Percentiles rank a stretch among this genome's conserved stretches.
These are phyloP conservation scores for Ophiostoma perfectum DNA, from an alignment of 2,329 filamentous ascomycete species.

Conservation along the genomic window DNA sequence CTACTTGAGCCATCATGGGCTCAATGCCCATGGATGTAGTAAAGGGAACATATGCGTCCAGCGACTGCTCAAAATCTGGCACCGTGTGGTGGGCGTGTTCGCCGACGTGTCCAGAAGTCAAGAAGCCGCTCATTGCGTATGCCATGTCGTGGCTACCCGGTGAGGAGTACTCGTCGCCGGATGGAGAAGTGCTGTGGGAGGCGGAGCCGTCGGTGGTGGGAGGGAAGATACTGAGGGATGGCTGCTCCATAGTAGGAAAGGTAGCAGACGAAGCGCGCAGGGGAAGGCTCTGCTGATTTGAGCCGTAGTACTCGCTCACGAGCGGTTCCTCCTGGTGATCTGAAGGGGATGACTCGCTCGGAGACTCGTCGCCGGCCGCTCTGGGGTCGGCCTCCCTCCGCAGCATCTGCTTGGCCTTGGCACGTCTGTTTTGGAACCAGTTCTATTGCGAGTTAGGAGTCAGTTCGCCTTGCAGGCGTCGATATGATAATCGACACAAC, in stretches of 20 bases:
- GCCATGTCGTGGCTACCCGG: slow-evolving; percentile 17
- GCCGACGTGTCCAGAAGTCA: background rate
- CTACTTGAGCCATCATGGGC: slow-evolving; percentile 22
- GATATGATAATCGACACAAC: too few relatives aligned
- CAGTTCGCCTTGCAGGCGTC: background rate
- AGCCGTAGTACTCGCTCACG: slow-evolving; percentile 34
- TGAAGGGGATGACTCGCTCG: slow-evolving; percentile 35
- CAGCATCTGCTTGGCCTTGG: slow-evolving; percentile 60
- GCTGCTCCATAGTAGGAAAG: slow-evolving; percentile 31
- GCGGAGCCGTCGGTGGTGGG: background rate
- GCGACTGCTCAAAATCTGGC: background rate
- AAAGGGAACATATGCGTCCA: slow-evolving; percentile 16
- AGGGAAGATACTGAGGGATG: slow-evolving; percentile 14
- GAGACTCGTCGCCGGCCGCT: slow-evolving; percentile 37
- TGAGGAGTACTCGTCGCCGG: slow-evolving; percentile 27
- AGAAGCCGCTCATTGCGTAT: background rate
- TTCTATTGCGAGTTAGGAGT: slow-evolving; percentile 43
- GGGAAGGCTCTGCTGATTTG: slow-evolving; percentile 33
- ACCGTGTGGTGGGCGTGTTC: background rate
- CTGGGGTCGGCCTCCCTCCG: slow-evolving; percentile 46
- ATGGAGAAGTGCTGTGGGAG: slow-evolving; percentile 19
- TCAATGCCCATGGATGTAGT: slow-evolving; percentile 20
- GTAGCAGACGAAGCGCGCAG: slow-evolving; percentile 37
- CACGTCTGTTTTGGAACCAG: slow-evolving; percentile 64
- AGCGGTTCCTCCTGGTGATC: slow-evolving; percentile 30